Percentiles rank a stretch among this genome's conserved stretches.
phyloP scores from a whole-genome alignment of 345 rosid genomes.

The Alliaria petiolata region DNA sequence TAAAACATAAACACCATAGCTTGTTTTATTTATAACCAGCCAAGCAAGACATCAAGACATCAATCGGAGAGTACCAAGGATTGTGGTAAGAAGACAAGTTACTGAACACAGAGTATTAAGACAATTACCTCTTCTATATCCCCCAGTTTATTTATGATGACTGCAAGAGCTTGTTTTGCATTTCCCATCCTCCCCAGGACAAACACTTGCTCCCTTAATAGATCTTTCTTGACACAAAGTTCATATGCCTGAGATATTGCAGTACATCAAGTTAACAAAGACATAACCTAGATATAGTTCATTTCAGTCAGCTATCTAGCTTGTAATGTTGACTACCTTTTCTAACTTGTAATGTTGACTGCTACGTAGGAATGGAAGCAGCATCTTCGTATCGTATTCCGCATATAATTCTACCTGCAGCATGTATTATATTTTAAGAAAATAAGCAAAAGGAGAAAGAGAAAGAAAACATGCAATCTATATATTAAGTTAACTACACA shows the following conservation, averaged over 20 bases:
- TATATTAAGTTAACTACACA: conserved; percentile 7
- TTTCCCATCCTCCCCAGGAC: conserved; percentile 99
- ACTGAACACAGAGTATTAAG: background rate
- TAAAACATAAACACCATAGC: background rate
- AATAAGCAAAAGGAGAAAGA: conserved; percentile 7
- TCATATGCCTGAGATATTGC: conserved; percentile 74
- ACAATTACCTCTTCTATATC: conserved; percentile 89
- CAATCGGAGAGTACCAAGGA: conserved; percentile 2
- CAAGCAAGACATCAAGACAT: conserved; percentile 13
- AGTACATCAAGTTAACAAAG: conserved; percentile 24
- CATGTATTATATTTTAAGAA: conserved; percentile 13
- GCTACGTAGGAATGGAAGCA: conserved; percentile 94
- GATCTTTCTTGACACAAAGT: conserved; percentile 70
- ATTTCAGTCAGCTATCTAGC: conserved; percentile 17
- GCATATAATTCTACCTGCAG: conserved; percentile 92
- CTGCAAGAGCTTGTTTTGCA: conserved; percentile 79
- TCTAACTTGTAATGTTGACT: conserved; percentile 96
- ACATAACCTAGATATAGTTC: background rate
- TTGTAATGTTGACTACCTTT: conserved; percentile 59
- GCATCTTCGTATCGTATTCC: conserved; percentile 85
- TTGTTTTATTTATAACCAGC: background rate
- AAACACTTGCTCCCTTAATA: conserved; percentile 91
- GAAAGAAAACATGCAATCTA: background rate
- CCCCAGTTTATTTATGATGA: conserved; percentile 84
- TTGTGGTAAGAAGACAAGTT: background rate